Base-by-base conservation (phyloP, 2,329 filamentous ascomycete genomes). In the Aspergillus tubingensis region DNA sequence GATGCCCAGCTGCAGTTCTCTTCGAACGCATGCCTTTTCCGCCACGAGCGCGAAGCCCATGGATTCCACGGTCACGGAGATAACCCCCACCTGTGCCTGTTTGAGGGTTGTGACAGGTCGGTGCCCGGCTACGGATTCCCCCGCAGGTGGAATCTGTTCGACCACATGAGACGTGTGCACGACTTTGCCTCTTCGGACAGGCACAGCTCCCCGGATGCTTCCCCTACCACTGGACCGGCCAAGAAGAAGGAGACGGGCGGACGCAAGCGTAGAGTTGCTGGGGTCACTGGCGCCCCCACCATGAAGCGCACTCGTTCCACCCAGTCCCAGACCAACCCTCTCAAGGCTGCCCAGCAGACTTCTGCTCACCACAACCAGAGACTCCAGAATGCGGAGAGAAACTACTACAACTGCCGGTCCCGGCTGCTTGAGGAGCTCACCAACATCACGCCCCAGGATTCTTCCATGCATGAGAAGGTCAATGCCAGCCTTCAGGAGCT, bases 91-190 rank as follows among this genome's bases (percentile, higher is more conserved):
- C 86, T 95, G 54, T 98, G 94, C 85, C 86, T 88, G 61, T 95
- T 94, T 77, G 84, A 89, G 27, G 92, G 91, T 63, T 98, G 94
- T 72, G 92, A 97, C 72, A 89, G 94, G 65, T 88, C 91, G 60
- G 82, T 89, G 36, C 82, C 86, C 23, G 92, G 92, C 69, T 92
- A 94, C 75, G 94, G 94, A 69, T 98, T 98, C 73, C 94, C 93
- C 39, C 89, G 94, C 70, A 89, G 93, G 70, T 98, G 95, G 91
- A 98, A 98, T 79, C 85, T 96, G 57, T 88, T 90, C 77, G 94
- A 98, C 79, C 94, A 98, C 83, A 97, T 97, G 93, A 91, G 92
- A 80, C 89, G 94, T 64, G 93, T 97, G 7, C 94, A 98, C 70
- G 84, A 86, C 66, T 86, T 85, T 70, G 81, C 74, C 51, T 72